Conservation (phyloP, 2,329 filamentous ascomycete genomes). For the Pseudopithomyces chartarum region DNA sequence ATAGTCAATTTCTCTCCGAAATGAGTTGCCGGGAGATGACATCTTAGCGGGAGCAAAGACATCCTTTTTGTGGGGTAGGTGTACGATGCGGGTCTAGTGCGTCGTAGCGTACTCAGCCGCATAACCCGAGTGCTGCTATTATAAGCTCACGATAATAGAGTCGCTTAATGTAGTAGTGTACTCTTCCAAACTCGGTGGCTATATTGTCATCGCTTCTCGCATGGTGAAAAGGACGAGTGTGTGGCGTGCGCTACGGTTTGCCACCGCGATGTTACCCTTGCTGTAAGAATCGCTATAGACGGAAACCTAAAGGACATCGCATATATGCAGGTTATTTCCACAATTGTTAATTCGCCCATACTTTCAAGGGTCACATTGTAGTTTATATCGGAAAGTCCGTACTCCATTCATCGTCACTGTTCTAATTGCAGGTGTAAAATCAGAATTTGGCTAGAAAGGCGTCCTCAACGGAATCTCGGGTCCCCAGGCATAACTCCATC, state of each 20-base stretch:
- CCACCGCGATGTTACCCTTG: not conserved
- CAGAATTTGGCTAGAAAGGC: not conserved
- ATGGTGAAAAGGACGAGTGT: not conserved
- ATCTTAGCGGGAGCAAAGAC: constrained; percentile 1
- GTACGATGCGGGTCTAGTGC: not conserved
- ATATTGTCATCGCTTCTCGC: not conserved
- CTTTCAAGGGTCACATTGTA: too few species aligned
- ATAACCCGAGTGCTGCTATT: constrained; percentile 3
- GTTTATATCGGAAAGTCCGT: too few species aligned
- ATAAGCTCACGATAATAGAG: not conserved
- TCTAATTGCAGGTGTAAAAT: not conserved
- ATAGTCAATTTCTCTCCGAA: not conserved
- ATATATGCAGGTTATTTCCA: too few species aligned
- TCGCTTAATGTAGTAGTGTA: not conserved
- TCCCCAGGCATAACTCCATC: constrained; percentile 13
- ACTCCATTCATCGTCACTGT: too few species aligned
- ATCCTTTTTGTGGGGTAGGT: constrained; percentile 6
- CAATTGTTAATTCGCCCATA: too few species aligned
- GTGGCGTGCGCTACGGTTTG: not conserved
- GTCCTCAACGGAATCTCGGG: not conserved
- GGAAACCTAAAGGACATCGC: too few species aligned
- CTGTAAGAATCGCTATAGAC: too few species aligned
- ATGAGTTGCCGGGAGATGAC: not conserved
- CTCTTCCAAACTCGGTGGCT: not conserved
- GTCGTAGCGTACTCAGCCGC: not conserved